A percentile compares a stretch with the other conserved stretches of the same genome.
phyloP scores from a whole-genome alignment of 2,329 filamentous ascomycete species.

The Aspergillus pseudoviridinutans region DNA sequence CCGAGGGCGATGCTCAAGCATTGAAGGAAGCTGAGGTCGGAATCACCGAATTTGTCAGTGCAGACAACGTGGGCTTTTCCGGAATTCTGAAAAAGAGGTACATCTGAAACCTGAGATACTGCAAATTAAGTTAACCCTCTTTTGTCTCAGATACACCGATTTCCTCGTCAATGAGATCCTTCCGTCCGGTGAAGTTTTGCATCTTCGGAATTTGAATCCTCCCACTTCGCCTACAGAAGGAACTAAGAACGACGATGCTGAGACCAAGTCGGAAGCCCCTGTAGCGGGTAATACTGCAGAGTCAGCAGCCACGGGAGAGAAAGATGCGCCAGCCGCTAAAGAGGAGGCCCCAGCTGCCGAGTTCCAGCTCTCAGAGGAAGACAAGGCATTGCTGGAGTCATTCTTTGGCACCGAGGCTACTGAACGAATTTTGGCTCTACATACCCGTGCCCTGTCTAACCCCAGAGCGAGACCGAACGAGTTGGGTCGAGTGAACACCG shows the following conservation, averaged over 20 bases:
- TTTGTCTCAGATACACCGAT: constrained; percentile 68
- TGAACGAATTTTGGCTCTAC: constrained; percentile 51
- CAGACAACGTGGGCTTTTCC: constrained; percentile 55
- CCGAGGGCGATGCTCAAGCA: constrained; percentile 26
- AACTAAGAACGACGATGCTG: constrained; percentile 5
- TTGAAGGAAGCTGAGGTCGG: constrained; percentile 50
- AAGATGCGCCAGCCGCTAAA: constrained; percentile 8
- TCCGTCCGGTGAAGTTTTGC: constrained; percentile 69
- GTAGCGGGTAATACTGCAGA: constrained; percentile 14
- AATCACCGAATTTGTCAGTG: constrained; percentile 61
- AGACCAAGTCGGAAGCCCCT: constrained; percentile 7
- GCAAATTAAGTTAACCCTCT: not conserved
- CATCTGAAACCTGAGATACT: not conserved
- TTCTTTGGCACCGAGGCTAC: constrained; percentile 52
- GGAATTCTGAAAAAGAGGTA: constrained; percentile 66
- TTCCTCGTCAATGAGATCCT: constrained; percentile 89
- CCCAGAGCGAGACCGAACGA: constrained; percentile 55
- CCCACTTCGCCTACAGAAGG: constrained; percentile 17
- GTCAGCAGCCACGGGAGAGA: constrained; percentile 7
- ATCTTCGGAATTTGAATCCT: constrained; percentile 54
- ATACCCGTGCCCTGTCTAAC: constrained; percentile 50
- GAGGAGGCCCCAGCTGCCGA: constrained; percentile 15
- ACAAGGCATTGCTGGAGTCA: constrained; percentile 40
- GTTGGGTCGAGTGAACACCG: constrained; percentile 51
- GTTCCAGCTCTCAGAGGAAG: constrained; percentile 41